These are phyloP conservation scores for Mucor indicus DNA, from an alignment of 371 early-diverging fungal species.

Conservation along the genomic window DNA sequence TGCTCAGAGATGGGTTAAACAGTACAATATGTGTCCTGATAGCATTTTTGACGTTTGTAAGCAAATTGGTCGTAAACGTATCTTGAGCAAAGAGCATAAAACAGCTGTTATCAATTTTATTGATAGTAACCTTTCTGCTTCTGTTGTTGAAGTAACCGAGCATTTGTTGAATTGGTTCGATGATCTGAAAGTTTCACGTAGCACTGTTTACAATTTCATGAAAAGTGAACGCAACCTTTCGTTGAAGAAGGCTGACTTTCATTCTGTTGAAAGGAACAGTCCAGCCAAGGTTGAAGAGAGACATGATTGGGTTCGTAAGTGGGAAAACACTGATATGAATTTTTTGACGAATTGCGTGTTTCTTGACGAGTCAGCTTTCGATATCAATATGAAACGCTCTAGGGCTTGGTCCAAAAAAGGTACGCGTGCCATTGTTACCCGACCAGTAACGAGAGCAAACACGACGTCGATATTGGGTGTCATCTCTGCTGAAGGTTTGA, in stretches of 20 bases:
- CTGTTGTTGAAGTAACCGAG: background rate
- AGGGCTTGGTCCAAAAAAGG: slow-evolving; percentile 15
- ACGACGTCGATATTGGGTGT: slow-evolving; percentile 22
- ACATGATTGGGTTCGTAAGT: slow-evolving; percentile 7
- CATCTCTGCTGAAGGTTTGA: slow-evolving; percentile 23
- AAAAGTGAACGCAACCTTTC: background rate
- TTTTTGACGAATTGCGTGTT: slow-evolving; percentile 15
- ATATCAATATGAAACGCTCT: slow-evolving; percentile 19
- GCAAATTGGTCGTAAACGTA: slow-evolving; percentile 2
- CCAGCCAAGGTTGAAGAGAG: background rate
- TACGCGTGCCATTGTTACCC: slow-evolving; percentile 11
- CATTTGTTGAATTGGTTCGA: background rate
- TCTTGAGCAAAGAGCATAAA: slow-evolving; percentile 9
- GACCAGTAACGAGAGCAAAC: slow-evolving; percentile 21
- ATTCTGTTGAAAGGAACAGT: background rate
- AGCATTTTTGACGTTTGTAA: slow-evolving; percentile 9
- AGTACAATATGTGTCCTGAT: slow-evolving; percentile 8
- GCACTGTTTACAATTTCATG: background rate
- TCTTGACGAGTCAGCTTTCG: slow-evolving; percentile 18
- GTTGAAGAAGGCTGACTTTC: background rate
- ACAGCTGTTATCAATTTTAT: slow-evolving; percentile 1
- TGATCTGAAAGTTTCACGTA: background rate
- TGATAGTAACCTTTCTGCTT: background rate
- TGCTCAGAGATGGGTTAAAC: slow-evolving; percentile 10
- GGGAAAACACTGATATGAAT: slow-evolving; percentile 12